Evolutionary conservation across 163 green algal species (phyloP).

Genomic region (Scenedesmus sp.): DNA sequence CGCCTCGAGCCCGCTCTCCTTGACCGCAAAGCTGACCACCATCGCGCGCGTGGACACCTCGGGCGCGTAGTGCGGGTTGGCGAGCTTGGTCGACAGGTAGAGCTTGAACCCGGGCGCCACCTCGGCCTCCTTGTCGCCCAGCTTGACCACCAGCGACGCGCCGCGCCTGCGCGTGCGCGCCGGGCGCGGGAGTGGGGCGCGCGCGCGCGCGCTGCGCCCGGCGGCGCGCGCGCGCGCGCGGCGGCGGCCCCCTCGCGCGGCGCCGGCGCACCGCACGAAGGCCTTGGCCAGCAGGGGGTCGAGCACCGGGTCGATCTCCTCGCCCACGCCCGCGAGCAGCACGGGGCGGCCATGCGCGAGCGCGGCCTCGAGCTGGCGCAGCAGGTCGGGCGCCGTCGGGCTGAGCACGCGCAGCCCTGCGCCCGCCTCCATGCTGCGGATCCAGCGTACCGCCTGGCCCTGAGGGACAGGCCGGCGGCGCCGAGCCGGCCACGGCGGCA

Average conservation of each 20-base stretch:
- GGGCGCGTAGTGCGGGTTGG: conserved; percentile 89
- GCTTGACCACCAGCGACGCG: conserved; percentile 81
- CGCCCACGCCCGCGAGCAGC: conserved; percentile 76
- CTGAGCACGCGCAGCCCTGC: conserved; percentile 77
- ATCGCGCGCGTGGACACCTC: conserved; percentile 87
- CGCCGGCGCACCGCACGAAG: conserved; percentile 66
- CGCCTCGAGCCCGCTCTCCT: conserved; percentile 85
- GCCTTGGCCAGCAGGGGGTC: conserved; percentile 85
- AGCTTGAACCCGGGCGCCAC: conserved; percentile 86
- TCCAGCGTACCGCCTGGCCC: conserved; percentile 89
- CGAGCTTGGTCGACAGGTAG: conserved; percentile 89
- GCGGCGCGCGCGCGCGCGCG: no score
- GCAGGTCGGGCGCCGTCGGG: conserved; percentile 78
- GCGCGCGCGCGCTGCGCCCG: no score
- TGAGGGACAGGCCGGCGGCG: conserved; percentile 42
- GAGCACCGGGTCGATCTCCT: conserved; percentile 88
- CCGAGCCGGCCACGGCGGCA: no score
- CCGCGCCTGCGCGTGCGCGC: conserved; percentile 60
- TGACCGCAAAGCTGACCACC: conserved; percentile 90
- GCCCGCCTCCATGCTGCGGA: conserved; percentile 84
- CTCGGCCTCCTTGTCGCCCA: conserved; percentile 90
- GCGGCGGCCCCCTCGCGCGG: no score
- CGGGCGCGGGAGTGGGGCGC: no score
- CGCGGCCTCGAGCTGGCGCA: conserved; percentile 79
- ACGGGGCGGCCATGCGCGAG: conserved; percentile 87